Evolutionary conservation across 2,329 filamentous ascomycete genomes (phyloP).

Genomic region (Alternaria arbusti): DNA sequence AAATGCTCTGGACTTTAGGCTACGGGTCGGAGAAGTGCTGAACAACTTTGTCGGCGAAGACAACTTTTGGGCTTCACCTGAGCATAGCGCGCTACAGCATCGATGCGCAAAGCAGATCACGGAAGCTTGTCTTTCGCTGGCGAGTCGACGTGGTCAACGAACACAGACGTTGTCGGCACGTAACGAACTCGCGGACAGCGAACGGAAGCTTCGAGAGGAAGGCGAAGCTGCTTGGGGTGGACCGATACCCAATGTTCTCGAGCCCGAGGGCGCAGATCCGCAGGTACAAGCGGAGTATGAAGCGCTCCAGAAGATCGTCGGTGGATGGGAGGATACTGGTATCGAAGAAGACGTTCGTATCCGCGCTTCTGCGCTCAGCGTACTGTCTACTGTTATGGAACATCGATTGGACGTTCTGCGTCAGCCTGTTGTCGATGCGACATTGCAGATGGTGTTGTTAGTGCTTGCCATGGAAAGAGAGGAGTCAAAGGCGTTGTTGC

Average conservation of each 20-base stretch:
- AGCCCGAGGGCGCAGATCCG: slow-evolving; percentile 34
- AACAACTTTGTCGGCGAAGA: slow-evolving; percentile 29
- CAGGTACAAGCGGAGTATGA: slow-evolving; percentile 50
- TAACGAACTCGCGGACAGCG: slow-evolving; percentile 58
- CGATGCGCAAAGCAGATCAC: slow-evolving; percentile 48
- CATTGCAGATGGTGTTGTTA: slow-evolving; percentile 68
- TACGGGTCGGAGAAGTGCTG: slow-evolving; percentile 68
- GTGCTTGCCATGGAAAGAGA: slow-evolving; percentile 68
- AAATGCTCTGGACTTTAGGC: slow-evolving; percentile 64
- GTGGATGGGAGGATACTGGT: slow-evolving; percentile 72
- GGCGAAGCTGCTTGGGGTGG: slow-evolving; percentile 64
- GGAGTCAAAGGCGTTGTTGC: slow-evolving; percentile 67
- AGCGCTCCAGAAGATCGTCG: slow-evolving; percentile 65
- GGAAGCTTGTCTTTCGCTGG: slow-evolving; percentile 67
- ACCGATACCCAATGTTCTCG: slow-evolving; percentile 49
- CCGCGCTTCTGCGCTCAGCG: slow-evolving; percentile 71
- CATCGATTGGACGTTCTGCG: slow-evolving; percentile 57
- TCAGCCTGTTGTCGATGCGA: slow-evolving; percentile 46
- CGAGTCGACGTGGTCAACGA: slow-evolving; percentile 67
- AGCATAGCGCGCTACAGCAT: slow-evolving; percentile 2
- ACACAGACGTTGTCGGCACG: slow-evolving; percentile 66
- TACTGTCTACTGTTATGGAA: slow-evolving; percentile 67
- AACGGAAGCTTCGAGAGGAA: slow-evolving; percentile 57
- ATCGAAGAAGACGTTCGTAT: slow-evolving; percentile 71
- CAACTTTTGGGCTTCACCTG: slow-evolving; percentile 22